Conservation (phyloP, 2,329 filamentous ascomycete genomes). For the Fusarium torreyae region DNA sequence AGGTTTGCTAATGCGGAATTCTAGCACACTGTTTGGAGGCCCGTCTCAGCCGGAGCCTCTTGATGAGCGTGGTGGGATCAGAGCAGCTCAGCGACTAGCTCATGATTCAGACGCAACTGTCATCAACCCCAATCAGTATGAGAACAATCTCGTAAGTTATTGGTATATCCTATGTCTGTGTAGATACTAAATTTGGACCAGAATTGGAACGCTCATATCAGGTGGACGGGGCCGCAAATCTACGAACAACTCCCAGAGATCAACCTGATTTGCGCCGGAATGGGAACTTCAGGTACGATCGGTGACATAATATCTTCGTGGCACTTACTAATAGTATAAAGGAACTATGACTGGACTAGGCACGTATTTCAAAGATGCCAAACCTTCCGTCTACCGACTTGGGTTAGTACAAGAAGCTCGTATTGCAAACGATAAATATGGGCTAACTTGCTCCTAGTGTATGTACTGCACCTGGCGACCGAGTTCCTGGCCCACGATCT, state of each 20-base stretch:
- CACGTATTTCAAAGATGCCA: constrained; percentile 65
- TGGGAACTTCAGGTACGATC: constrained; percentile 68
- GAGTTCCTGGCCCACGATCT: constrained; percentile 71
- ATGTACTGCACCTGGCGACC: constrained; percentile 70
- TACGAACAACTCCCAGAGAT: constrained; percentile 69
- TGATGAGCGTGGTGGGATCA: constrained; percentile 68
- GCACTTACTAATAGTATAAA: constrained; percentile 13
- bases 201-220: constrained; percentile 69
- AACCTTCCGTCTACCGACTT: constrained; percentile 62
- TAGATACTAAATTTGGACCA: constrained; percentile 31
- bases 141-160: constrained; percentile 61
- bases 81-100: constrained; percentile 61
- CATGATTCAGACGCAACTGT: constrained; percentile 59
- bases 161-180: rapidly evolving
- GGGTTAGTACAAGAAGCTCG: constrained; percentile 37
- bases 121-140: constrained; percentile 72
- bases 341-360: constrained; percentile 66
- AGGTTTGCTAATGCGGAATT: not conserved
- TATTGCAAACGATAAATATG: rapidly evolving
- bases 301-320: constrained; percentile 41
- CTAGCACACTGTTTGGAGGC: constrained; percentile 69
- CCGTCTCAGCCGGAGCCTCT: constrained; percentile 70
- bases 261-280: constrained; percentile 68
- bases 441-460: constrained; percentile 60
- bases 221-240: constrained; percentile 74